Percentiles rank a stretch among this genome's conserved stretches.
phyloP scores from a whole-genome alignment of 2,329 filamentous ascomycete genomes.

The Botrytis pseudocinerea region DNA sequence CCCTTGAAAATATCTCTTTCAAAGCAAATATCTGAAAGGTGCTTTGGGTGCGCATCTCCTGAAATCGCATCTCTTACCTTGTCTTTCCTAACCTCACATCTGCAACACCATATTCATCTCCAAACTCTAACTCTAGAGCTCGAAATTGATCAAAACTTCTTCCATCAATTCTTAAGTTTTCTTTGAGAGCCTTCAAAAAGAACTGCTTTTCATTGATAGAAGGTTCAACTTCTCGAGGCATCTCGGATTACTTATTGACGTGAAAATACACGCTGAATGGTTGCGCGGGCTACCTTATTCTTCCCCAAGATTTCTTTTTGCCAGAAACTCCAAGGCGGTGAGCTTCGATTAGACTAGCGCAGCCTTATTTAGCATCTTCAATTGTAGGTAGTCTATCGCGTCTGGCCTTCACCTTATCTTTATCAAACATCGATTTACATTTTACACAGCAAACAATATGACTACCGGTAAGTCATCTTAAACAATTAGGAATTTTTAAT shows the following conservation, averaged over 20 bases:
- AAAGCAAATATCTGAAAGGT: background rate
- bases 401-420: conserved; percentile 13
- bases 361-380: conserved; percentile 11
- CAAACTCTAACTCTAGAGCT: conserved; percentile 74
- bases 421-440: conserved; percentile 12
- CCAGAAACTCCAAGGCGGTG: conserved; percentile 4
- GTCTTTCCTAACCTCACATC: conserved; percentile 90
- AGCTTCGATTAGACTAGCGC: conserved; percentile 1
- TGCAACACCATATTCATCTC: conserved; percentile 86
- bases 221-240: conserved; percentile 91
- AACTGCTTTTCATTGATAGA: conserved; percentile 89
- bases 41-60: background rate
- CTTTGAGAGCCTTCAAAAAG: conserved; percentile 75
- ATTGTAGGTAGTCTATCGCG: conserved; percentile 1
- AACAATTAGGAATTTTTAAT: background rate
- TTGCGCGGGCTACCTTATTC: background rate
- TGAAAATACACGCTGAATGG: conserved; percentile 5
- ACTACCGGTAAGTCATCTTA: conserved; percentile 45
- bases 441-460: conserved; percentile 46
- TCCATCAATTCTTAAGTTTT: conserved; percentile 81
- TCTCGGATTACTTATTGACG: conserved; percentile 43
- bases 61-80: conserved; percentile 55
- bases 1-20: background rate
- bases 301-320: conserved; percentile 21
- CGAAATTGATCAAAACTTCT: conserved; percentile 80